Evolutionary conservation across 371 early-diverging fungal species (phyloP).

Genomic region (Haplosporangium sp.): DNA sequence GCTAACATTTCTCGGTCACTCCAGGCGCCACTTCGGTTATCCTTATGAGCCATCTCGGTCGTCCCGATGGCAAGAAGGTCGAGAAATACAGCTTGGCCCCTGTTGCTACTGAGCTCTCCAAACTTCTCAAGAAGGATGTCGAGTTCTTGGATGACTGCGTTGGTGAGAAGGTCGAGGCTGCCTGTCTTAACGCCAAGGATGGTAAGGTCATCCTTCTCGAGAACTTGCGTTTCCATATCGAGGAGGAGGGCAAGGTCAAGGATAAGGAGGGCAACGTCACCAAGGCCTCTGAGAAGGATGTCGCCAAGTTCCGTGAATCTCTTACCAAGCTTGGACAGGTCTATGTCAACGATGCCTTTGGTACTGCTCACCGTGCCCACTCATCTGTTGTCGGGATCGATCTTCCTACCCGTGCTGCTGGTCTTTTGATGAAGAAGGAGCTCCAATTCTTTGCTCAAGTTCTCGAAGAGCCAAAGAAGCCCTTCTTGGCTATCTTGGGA

Average conservation of each 20-base stretch:
- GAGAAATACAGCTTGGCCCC: slow-evolving; percentile 94
- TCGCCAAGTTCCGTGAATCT: slow-evolving; percentile 90
- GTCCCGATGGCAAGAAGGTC: slow-evolving; percentile 94
- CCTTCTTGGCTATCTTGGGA: slow-evolving; percentile 98
- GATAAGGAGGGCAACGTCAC: slow-evolving; percentile 82
- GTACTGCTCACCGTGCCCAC: slow-evolving; percentile 98
- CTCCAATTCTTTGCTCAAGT: slow-evolving; percentile 97
- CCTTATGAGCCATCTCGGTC: slow-evolving; percentile 98
- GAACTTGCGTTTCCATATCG: slow-evolving; percentile 98
- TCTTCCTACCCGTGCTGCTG: slow-evolving; percentile 92
- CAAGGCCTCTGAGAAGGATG: slow-evolving; percentile 88
- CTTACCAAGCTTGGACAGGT: slow-evolving; percentile 96
- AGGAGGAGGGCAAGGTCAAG: slow-evolving; percentile 98
- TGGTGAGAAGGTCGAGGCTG: slow-evolving; percentile 88
- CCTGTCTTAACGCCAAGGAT: slow-evolving; percentile 77
- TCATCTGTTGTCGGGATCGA: slow-evolving; percentile 98
- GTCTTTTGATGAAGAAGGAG: slow-evolving; percentile 99
- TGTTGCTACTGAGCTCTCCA: slow-evolving; percentile 89
- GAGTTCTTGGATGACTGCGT: slow-evolving; percentile 96
- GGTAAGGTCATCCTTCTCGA: slow-evolving; percentile 96
- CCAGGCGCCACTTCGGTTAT: slow-evolving; percentile 89
- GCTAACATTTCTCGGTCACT: neutral
- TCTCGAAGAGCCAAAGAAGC: slow-evolving; percentile 91
- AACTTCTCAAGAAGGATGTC: slow-evolving; percentile 86
- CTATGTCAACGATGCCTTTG: slow-evolving; percentile 99